Evolutionary conservation across 192 early-diverging fungal genomes (phyloP).

Genomic region (Backusella morwellensis): DNA sequence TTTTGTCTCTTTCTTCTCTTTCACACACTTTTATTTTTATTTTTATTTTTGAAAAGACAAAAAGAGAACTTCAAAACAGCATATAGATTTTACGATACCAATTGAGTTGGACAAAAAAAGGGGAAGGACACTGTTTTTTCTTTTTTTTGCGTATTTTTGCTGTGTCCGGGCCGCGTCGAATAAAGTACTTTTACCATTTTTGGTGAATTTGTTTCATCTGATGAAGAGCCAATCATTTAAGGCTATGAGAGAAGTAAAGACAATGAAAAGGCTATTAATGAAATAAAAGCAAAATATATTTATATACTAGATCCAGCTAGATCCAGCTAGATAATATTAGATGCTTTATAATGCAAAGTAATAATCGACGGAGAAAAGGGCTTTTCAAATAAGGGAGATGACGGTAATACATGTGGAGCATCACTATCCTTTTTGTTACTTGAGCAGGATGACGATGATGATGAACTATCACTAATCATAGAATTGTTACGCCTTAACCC

Average conservation of each 20-base stretch:
- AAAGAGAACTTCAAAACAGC: neutral
- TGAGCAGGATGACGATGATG: neutral
- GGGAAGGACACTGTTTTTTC: too few species aligned
- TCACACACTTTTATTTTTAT: too few species aligned
- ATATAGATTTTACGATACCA: too few species aligned
- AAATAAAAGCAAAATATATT: too few species aligned
- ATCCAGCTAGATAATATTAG: neutral
- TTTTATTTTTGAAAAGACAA: neutral
- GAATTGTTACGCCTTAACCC: neutral
- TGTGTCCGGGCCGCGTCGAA: too few species aligned
- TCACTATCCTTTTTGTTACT: neutral
- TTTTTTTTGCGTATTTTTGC: too few species aligned
- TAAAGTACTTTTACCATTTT: too few species aligned
- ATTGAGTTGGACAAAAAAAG: too few species aligned
- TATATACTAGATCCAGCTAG: neutral
- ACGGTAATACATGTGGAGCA: neutral
- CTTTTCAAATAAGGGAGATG: neutral
- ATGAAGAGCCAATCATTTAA: too few species aligned
- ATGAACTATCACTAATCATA: neutral
- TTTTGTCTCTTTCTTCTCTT: neutral
- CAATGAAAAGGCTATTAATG: too few species aligned
- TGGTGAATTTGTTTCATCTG: too few species aligned
- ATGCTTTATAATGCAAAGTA: neutral
- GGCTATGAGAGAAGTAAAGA: too few species aligned
- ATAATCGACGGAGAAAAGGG: neutral